These are phyloP conservation scores for Botrytis elliptica DNA, from an alignment of 2,329 filamentous ascomycete genomes.

Conservation along the genomic window DNA sequence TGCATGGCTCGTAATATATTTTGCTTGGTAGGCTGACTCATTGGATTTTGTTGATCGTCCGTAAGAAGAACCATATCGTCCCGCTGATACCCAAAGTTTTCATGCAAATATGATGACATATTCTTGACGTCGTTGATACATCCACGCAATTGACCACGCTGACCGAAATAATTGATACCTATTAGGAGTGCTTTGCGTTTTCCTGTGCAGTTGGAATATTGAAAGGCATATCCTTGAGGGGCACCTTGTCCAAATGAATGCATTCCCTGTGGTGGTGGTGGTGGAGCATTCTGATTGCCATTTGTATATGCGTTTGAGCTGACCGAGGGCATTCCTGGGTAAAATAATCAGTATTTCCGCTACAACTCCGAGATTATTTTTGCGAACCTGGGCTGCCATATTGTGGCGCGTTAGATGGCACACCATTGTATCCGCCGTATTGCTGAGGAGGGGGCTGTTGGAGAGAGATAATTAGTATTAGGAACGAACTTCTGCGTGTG, in stretches of 20 bases:
- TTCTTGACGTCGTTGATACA: slow-evolving; percentile 98
- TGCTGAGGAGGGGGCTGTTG: slow-evolving; percentile 47
- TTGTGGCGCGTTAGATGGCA: slow-evolving; percentile 42
- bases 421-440: slow-evolving; percentile 44
- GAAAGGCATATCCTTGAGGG: slow-evolving; percentile 76
- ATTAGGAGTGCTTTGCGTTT: slow-evolving; percentile 86
- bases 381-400: slow-evolving; percentile 53
- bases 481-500: not conserved
- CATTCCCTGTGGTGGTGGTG: slow-evolving; percentile 65
- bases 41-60: slow-evolving; percentile 94
- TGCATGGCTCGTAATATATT: slow-evolving; percentile 97
- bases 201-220: slow-evolving; percentile 89
- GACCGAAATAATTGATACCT: slow-evolving; percentile 95
- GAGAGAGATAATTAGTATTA: slow-evolving; percentile 10
- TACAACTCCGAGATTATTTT: not conserved
- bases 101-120: slow-evolving; percentile 87
- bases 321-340: slow-evolving; percentile 43
- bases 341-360: slow-evolving; percentile 14
- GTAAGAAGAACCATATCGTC: slow-evolving; percentile 98
- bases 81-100: slow-evolving; percentile 86
- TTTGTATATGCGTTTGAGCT: slow-evolving; percentile 56
- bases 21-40: slow-evolving; percentile 94
- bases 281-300: slow-evolving; percentile 58
- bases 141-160: slow-evolving; percentile 83
- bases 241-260: slow-evolving; percentile 79